Percentiles rank a stretch among this genome's conserved stretches.
These are phyloP conservation scores for Solanum etuberosum DNA, from an alignment of 257 asterid species.

Conservation along the genomic window DNA sequence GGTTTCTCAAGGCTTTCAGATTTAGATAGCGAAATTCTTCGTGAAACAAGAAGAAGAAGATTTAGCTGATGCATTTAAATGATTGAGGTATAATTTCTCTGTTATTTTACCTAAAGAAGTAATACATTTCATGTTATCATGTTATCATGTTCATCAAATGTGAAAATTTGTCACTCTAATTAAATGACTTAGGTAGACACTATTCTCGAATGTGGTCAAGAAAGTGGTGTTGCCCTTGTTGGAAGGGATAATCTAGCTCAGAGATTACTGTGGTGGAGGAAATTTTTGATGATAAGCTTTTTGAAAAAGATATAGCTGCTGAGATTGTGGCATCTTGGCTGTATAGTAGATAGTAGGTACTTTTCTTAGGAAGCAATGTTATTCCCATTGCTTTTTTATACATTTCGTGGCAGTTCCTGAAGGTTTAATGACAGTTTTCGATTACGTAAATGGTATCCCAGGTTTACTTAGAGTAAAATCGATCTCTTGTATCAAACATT, in stretches of 20 bases:
- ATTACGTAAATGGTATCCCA: background rate
- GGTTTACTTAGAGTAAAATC: background rate
- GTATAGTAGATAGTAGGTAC: background rate
- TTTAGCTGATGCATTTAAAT: background rate
- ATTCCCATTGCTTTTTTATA: background rate
- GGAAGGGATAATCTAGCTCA: background rate
- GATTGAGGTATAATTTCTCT: background rate
- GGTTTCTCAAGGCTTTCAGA: conserved; percentile 6
- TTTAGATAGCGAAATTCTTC: background rate
- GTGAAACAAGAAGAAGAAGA: conserved; percentile 24
- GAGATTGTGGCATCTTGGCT: background rate
- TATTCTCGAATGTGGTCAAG: background rate
- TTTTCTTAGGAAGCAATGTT: background rate
- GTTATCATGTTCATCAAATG: background rate
- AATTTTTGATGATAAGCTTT: background rate
- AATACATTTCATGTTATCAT: background rate
- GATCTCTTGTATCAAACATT: background rate
- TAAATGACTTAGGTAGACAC: background rate
- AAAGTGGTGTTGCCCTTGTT: background rate
- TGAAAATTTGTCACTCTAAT: background rate
- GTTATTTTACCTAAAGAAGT: background rate
- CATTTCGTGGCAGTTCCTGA: background rate
- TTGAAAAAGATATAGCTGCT: background rate
- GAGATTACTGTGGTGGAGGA: background rate
- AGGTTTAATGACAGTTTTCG: background rate